Evolutionary conservation across 805 yeast species (phyloP), one percentile per base, ranked within the genome.

Genomic region (Candida quercuum): DNA sequence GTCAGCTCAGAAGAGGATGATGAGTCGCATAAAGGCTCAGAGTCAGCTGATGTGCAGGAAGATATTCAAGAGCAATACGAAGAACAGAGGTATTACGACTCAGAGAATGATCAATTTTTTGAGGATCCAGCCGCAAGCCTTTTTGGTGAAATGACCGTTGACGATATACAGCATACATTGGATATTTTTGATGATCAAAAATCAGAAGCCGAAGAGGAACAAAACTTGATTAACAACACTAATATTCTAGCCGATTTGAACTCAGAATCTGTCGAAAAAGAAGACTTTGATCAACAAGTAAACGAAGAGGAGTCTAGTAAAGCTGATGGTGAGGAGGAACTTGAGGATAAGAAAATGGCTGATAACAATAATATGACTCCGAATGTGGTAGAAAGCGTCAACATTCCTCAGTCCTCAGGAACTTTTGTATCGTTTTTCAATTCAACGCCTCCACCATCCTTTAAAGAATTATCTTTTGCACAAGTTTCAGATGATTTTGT

Each of bases 71-170:
- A 28, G 5, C 26, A 27, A n/a, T 41, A 41, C 16, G 17, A 22
- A 8, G 52, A 48, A 13, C 42, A 46, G 26, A 35, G 37, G 17
- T 53, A 46, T 25, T 53, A 41, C 22, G 57, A 53, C 30, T 53
- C 57, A 3, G 50, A 46, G 6, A 43, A 43, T 18, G 37, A 53
- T 31, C 56, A 44, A 13, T 46, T 48, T 15, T 53, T 44, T 21
- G 37, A 41, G 34, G 51, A 48, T 36, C 57, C 57, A 12, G 38
- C 46, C 6, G 43, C 41, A 10, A 53, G 57, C 39, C 12, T 53
- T 28, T 53, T 53, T 28, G 57, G 57, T 13, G 34, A 38, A 10
- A 20, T 53, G 3, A 46, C 47, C 3, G 39, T 33, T 11, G 37
- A 35, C n/a, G 42, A 44, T 12, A 26, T 48, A 16, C 22, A 35